Evolutionary conservation across 2,329 filamentous ascomycete species (phyloP), one percentile per base, ranked within the genome.

Genomic region (Laburnicola sp.): DNA sequence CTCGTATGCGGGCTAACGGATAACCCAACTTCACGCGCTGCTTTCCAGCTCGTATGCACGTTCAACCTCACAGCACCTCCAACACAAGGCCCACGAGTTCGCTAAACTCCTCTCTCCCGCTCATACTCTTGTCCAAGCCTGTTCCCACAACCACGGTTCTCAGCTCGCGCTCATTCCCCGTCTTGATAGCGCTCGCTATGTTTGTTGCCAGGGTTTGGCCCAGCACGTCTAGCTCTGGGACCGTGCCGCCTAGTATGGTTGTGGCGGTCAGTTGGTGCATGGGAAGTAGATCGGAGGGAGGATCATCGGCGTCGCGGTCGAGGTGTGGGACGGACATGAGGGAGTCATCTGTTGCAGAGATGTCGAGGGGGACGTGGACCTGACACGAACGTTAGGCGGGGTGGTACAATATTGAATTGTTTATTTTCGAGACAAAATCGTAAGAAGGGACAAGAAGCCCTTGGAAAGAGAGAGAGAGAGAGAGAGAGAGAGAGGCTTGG

Each of bases 121-220:
- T 83, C 40, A 85, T 74, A 28, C 69, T 70, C 48, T 76, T 77
- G 39, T 80, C 76, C 32, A 86, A 66, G 0, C 83, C 83, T 55
- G 85, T 66, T 0, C 83, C 83, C 30, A 87, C 63, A 22, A 87
- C 79, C 10, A 87, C 72, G 57, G 81, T 74, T 36, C 85, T 74
- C 56, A 76, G 78, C 68, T 87, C 85, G 38, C 78, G 75, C 4
- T 90, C 85, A 45, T 88, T 81, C 56, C 86, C 86, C 53, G 87
- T 83, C 16, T 86, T 80, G 52, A 99, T 82, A 34, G 87, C 83
- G 65, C 86, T 95, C 4, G 88, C 94, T 59, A 97, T 87, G 65
- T 97, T 93, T 37, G 89, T 89, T 2, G 92, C 92, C 65, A 95
- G 87, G 1, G 97, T 83, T 71, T 97, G 92, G 1, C 91, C 93